A percentile compares a stretch with the other conserved stretches of the same genome.
Conservation (phyloP, 495 filamentous ascomycete genomes). For the Melanomma pulvis-pyrius region DNA sequence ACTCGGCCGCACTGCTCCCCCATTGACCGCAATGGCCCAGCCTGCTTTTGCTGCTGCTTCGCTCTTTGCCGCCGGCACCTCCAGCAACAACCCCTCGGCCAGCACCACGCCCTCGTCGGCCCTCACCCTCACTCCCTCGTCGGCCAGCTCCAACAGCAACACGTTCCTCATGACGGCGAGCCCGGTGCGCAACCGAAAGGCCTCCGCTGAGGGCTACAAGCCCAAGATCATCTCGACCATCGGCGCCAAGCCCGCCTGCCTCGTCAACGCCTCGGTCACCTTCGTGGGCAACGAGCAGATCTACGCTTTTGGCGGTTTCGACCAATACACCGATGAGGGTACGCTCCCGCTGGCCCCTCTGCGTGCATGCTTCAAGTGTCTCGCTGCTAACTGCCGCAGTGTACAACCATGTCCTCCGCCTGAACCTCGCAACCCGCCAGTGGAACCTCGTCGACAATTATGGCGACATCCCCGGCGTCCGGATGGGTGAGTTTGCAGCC, state of each 20-base stretch:
- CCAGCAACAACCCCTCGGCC: constrained; percentile 10
- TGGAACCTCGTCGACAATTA: constrained; percentile 98
- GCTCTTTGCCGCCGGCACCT: constrained; percentile 24
- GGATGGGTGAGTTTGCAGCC: constrained; percentile 74
- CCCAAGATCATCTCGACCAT: constrained; percentile 72
- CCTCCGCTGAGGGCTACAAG: constrained; percentile 65
- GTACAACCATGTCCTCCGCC: constrained; percentile 92
- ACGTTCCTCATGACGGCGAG: constrained; percentile 86
- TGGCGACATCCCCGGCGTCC: constrained; percentile 94
- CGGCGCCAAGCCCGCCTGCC: constrained; percentile 87
- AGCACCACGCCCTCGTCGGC: constrained; percentile 30
- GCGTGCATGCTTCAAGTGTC: background rate
- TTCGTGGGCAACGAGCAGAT: constrained; percentile 95
- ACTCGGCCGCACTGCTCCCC: background rate
- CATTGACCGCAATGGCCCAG: background rate
- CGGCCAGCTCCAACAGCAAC: constrained; percentile 56
- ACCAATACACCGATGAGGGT: constrained; percentile 97
- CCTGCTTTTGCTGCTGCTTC: constrained; percentile 14
- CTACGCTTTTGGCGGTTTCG: constrained; percentile 98
- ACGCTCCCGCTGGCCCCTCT: constrained; percentile 3
- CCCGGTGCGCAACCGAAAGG: constrained; percentile 64
- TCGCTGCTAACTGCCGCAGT: constrained; percentile 55
- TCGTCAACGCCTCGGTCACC: constrained; percentile 97
- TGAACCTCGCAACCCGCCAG: constrained; percentile 82
- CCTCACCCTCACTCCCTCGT: constrained; percentile 47